Percentiles rank a stretch among this genome's conserved stretches.
These are phyloP conservation scores for Truncatella angustata DNA, from an alignment of 2,329 filamentous ascomycete species.

Conservation along the genomic window DNA sequence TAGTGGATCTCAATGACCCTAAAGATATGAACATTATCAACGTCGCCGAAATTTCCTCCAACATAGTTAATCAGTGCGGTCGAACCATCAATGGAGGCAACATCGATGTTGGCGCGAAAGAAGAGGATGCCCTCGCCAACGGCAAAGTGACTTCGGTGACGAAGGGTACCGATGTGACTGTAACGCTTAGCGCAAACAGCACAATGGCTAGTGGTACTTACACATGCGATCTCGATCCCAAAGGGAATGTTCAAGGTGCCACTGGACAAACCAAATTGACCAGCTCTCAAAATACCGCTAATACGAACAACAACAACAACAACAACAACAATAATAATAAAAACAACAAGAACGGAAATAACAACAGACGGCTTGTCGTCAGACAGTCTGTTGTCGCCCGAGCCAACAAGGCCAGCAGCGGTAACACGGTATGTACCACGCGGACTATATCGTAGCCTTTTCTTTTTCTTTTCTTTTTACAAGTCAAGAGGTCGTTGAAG, in stretches of 20 bases:
- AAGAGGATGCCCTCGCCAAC: conserved; percentile 47
- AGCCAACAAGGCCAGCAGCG: background rate
- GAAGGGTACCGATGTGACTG: conserved; percentile 39
- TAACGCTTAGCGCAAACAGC: conserved; percentile 51
- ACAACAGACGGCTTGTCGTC: background rate
- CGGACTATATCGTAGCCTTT: too few species aligned
- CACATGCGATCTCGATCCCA: conserved; percentile 33
- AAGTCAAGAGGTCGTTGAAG: too few species aligned
- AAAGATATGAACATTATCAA: conserved; percentile 60
- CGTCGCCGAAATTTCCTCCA: conserved; percentile 49
- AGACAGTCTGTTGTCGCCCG: background rate
- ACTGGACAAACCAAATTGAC: conserved; percentile 41
- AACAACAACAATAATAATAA: too few species aligned
- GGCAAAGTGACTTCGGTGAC: conserved; percentile 47
- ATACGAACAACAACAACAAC: background rate
- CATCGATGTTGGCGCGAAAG: conserved; percentile 59
- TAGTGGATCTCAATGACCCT: conserved; percentile 8
- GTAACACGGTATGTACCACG: too few species aligned
- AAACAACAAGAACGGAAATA: background rate
- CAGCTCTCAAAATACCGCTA: conserved; percentile 30
- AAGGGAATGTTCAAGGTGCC: conserved; percentile 31
- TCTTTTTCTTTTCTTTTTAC: too few species aligned
- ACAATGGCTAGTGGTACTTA: conserved; percentile 55
- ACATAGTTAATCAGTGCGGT: conserved; percentile 59
- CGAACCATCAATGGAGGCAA: conserved; percentile 59